Conservation (phyloP, 2,329 filamentous ascomycete genomes). For the Stachybotrys chartarum region DNA sequence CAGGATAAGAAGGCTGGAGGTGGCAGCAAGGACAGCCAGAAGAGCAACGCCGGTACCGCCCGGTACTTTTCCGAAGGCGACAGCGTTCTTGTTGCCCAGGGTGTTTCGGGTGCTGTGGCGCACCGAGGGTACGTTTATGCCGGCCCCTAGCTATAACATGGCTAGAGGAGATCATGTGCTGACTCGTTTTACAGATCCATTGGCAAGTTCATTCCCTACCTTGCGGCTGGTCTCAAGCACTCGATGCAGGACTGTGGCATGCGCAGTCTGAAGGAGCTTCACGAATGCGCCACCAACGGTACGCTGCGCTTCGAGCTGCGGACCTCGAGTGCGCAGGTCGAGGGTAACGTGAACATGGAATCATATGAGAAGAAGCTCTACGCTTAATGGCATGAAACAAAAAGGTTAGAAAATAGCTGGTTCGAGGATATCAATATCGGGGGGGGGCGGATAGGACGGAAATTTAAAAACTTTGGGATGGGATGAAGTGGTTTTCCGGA, state of each 20-base stretch:
- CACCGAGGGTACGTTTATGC: conserved; percentile 54
- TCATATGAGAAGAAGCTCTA: conserved; percentile 99
- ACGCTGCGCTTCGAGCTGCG: conserved; percentile 87
- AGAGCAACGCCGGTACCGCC: conserved; percentile 90
- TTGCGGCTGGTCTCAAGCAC: conserved; percentile 93
- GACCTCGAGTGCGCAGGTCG: conserved; percentile 88
- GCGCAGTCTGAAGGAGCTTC: conserved; percentile 70
- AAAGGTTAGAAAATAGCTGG: not conserved
- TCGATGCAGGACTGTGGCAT: conserved; percentile 93
- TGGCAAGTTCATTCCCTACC: conserved; percentile 92
- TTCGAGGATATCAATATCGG: conserved; percentile 2
- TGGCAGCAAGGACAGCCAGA: conserved; percentile 64
- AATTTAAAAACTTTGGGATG: not conserved
- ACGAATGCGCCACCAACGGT: conserved; percentile 65
- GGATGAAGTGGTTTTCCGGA: not conserved
- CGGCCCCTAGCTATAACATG: not conserved
- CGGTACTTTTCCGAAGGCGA: conserved; percentile 98
- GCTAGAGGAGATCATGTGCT: conserved; percentile 12
- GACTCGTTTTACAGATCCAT: conserved; percentile 54
- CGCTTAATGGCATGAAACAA: conserved; percentile 47
- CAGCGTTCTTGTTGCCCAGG: conserved; percentile 89
- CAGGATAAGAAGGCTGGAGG: conserved; percentile 93
- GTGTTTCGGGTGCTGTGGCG: conserved; percentile 80
- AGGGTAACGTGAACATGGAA: conserved; percentile 97
- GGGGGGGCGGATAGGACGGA: conserved; percentile 3